Evolutionary conservation across 2,329 filamentous ascomycete genomes (phyloP).

Genomic region (Alternaria rosae): DNA sequence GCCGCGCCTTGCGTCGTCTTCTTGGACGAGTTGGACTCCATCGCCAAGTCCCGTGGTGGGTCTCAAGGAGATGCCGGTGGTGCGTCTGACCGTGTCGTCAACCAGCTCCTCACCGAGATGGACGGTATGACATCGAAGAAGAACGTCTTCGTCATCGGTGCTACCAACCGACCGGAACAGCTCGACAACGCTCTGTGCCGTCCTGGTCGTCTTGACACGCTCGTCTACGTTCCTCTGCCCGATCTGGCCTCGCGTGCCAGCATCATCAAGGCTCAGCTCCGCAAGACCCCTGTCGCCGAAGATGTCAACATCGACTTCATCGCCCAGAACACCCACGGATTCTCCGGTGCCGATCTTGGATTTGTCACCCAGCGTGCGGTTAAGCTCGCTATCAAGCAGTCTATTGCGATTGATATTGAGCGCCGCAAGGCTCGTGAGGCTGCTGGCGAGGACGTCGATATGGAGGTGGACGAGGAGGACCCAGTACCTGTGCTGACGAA

Average conservation of each 20-base stretch:
- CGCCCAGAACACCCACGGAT: conserved; percentile 95
- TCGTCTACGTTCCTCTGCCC: conserved; percentile 97
- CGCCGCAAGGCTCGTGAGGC: conserved; percentile 88
- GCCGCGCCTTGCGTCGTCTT: conserved; percentile 98
- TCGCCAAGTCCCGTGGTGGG: conserved; percentile 98
- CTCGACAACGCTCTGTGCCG: conserved; percentile 97
- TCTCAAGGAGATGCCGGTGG: conserved; percentile 95
- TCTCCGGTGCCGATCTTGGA: conserved; percentile 98
- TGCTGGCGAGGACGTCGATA: conserved; percentile 71
- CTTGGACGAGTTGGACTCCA: conserved; percentile 97
- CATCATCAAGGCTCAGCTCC: conserved; percentile 94
- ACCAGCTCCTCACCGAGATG: conserved; percentile 99
- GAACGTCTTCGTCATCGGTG: conserved; percentile 99
- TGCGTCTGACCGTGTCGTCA: conserved; percentile 99
- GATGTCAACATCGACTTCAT: conserved; percentile 93
- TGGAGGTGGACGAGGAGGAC: conserved; percentile 80
- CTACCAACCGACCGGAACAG: conserved; percentile 98
- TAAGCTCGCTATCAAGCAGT: conserved; percentile 99
- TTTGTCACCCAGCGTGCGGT: conserved; percentile 99
- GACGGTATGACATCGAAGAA: conserved; percentile 99
- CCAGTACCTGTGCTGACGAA: conserved; percentile 95
- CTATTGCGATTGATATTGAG: conserved; percentile 88
- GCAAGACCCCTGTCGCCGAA: conserved; percentile 90
- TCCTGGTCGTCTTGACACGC: conserved; percentile 96
- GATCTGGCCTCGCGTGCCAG: conserved; percentile 87